A percentile compares a stretch with the other conserved stretches of the same genome.
phyloP scores from a whole-genome alignment of 225 moss, liverwort and hornwort species.

The Polytrichum formosum region DNA sequence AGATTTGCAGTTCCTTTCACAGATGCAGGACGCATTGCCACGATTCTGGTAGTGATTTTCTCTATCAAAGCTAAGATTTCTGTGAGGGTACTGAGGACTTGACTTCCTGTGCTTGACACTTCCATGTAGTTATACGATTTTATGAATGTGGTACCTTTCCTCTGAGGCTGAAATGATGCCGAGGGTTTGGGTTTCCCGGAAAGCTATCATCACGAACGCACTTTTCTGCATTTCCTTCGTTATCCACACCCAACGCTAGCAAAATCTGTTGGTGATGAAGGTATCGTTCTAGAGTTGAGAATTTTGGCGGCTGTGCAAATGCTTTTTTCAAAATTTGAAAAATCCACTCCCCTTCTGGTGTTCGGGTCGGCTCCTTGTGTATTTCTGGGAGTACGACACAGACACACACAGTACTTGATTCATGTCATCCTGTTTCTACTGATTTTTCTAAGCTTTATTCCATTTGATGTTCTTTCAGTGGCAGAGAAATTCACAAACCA shows the following conservation, averaged over 20 bases:
- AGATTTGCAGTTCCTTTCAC: no score
- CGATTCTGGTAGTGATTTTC: not conserved
- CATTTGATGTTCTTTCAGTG: no score
- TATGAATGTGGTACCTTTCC: constrained; percentile 9
- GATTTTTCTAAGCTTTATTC: no score
- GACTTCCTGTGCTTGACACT: not conserved
- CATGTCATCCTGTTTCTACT: no score
- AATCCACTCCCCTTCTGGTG: no score
- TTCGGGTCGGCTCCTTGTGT: no score
- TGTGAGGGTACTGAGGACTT: not conserved
- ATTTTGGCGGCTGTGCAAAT: not conserved
- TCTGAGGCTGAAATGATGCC: constrained; percentile 5
- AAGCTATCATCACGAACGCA: not conserved
- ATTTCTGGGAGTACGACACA: no score
- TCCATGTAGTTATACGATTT: not conserved
- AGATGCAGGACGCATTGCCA: no score
- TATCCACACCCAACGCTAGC: constrained; percentile 15
- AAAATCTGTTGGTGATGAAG: constrained; percentile 21
- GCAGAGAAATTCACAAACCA: no score
- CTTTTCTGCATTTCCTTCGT: not conserved
- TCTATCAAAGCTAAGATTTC: not conserved
- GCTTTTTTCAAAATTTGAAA: constrained; percentile 7
- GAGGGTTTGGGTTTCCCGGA: constrained; percentile 2
- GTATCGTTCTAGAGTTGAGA: constrained; percentile 20
- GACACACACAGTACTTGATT: no score